A percentile compares a stretch with the other conserved stretches of the same genome.
These are phyloP conservation scores for Chrysanthemum makinoi DNA, from an alignment of 129 eudicot genomes.

Conservation along the genomic window DNA sequence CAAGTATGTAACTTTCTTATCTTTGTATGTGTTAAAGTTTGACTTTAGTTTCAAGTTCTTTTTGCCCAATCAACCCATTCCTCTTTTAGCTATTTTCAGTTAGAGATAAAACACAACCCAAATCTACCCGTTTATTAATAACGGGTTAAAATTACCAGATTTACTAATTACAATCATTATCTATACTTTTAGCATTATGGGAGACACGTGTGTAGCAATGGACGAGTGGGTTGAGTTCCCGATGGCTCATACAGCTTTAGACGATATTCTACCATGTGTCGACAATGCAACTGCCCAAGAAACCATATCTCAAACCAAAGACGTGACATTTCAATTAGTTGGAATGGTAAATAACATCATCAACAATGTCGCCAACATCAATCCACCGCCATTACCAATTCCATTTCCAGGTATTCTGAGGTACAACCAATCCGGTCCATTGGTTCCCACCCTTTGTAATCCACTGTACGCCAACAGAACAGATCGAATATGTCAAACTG, in stretches of 20 bases:
- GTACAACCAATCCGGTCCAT: constrained; percentile 82
- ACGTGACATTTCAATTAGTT: constrained; percentile 59
- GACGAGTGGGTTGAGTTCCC: constrained; percentile 79
- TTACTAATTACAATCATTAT: constrained; percentile 14
- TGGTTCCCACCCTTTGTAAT: constrained; percentile 73
- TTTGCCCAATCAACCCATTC: no score
- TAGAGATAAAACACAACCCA: no score
- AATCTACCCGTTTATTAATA: no score
- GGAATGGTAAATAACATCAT: constrained; percentile 54
- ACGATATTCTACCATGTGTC: constrained; percentile 79
- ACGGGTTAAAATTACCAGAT: no score
- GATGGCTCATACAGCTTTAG: constrained; percentile 72
- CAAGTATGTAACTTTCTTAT: constrained; percentile 54
- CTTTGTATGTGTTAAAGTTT: neutral
- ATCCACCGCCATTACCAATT: constrained; percentile 34
- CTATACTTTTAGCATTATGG: constrained; percentile 42
- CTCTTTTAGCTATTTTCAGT: neutral
- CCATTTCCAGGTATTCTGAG: constrained; percentile 31
- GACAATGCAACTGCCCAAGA: constrained; percentile 66
- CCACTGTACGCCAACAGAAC: constrained; percentile 59
- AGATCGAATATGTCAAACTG: constrained; percentile 50
- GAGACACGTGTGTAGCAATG: constrained; percentile 89
- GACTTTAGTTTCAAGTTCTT: no score
- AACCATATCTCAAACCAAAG: constrained; percentile 58
- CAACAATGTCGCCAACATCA: constrained; percentile 48